Conservation (phyloP, 352 stramenopile species). For the Phytophthora citrophthora region DNA sequence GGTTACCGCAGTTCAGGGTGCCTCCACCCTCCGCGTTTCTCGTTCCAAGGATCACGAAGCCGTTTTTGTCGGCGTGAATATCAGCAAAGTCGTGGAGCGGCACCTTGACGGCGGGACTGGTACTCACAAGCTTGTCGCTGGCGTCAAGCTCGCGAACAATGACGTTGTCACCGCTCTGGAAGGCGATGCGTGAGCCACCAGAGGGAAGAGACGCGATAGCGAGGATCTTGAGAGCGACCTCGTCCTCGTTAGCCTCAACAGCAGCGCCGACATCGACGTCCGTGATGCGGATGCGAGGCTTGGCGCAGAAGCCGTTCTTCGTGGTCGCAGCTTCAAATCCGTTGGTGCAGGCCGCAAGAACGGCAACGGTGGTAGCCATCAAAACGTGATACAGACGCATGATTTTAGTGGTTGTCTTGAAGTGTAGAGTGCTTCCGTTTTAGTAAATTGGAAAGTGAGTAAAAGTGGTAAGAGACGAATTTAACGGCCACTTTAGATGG, state of each 20-base stretch:
- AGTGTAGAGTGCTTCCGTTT: not conserved
- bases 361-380: constrained; percentile 15
- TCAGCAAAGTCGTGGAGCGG: constrained; percentile 58
- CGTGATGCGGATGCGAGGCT: constrained; percentile 43
- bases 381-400: constrained; percentile 20
- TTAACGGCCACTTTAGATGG: not conserved
- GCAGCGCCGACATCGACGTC: constrained; percentile 46
- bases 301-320: constrained; percentile 40
- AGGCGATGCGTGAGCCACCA: constrained; percentile 54
- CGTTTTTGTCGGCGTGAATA: constrained; percentile 59
- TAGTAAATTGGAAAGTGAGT: constrained; percentile 20
- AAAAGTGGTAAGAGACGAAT: not conserved
- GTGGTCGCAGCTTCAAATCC: not conserved
- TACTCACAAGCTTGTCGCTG: constrained; percentile 51
- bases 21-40: constrained; percentile 55
- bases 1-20: constrained; percentile 67
- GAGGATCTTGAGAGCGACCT: constrained; percentile 52
- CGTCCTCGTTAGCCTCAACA: constrained; percentile 52
- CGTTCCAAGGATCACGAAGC: constrained; percentile 60
- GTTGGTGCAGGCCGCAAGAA: constrained; percentile 10
- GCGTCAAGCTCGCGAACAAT: constrained; percentile 57
- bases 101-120: constrained; percentile 41
- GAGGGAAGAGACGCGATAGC: constrained; percentile 50
- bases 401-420: constrained; percentile 4
- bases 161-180: constrained; percentile 55